A percentile compares a stretch with the other conserved stretches of the same genome.
These are phyloP conservation scores for Arxiozyma slooffiae DNA, from an alignment of 1,139 yeast genomes.

Conservation along the genomic window DNA sequence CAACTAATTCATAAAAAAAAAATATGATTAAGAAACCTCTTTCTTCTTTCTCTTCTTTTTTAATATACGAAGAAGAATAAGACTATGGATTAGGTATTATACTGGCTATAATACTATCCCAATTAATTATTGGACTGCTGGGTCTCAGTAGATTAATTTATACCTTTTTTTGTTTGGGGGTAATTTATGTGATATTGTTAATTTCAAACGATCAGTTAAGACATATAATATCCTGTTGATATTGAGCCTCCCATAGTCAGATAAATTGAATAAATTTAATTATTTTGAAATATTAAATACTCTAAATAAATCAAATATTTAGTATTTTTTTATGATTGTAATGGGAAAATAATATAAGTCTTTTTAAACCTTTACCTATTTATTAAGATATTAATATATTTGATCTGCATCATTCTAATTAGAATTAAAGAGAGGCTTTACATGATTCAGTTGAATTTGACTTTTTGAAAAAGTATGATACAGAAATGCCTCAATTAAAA, in stretches of 20 bases:
- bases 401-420: constrained; percentile 5
- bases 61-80: not conserved
- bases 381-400: constrained; percentile 21
- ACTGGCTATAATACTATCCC: not conserved
- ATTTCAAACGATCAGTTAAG: not conserved
- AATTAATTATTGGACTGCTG: not conserved
- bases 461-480: not conserved
- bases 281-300: not conserved
- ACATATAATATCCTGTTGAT: not conserved
- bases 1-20: too few species aligned
- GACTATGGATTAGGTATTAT: not conserved
- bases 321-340: too few species aligned
- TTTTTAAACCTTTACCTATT: constrained; percentile 37
- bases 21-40: too few species aligned
- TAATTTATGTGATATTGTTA: not conserved
- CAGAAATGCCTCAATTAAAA: not conserved
- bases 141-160: not conserved
- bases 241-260: not conserved
- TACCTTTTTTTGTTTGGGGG: not conserved
- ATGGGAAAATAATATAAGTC: not conserved
- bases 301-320: not conserved
- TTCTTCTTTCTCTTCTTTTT: not conserved
- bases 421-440: not conserved
- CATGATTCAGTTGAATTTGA: constrained; percentile 2
- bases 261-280: not conserved